A percentile compares a stretch with the other conserved stretches of the same genome.
Conservation (phyloP, 441 rosid genomes). For the Rhodomyrtus psidioides region DNA sequence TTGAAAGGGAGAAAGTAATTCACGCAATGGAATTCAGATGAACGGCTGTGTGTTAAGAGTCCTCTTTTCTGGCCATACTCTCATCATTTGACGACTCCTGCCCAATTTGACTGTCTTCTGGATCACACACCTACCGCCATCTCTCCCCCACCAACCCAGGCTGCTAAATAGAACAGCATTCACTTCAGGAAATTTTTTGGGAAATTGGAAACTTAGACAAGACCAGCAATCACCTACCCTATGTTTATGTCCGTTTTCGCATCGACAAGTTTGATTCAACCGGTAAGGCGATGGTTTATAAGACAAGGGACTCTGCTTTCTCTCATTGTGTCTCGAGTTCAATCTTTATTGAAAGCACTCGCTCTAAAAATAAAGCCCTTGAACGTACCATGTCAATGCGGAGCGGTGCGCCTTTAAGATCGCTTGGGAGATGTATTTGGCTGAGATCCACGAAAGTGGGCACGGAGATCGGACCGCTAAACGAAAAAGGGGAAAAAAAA, state of each 20-base stretch:
- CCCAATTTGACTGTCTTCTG: not conserved
- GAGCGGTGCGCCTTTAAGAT: not conserved
- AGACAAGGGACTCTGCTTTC: not conserved
- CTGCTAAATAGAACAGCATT: not conserved
- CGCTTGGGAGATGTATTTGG: rapidly evolving
- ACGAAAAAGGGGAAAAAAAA: not conserved
- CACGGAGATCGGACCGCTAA: not conserved
- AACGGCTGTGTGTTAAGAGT: not conserved
- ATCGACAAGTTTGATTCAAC: not conserved
- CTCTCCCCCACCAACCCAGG: not conserved
- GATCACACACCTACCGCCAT: not conserved
- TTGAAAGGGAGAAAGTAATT: not conserved
- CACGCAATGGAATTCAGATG: not conserved
- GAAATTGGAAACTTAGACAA: not conserved
- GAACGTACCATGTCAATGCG: not conserved
- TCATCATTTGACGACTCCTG: not conserved
- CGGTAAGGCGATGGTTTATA: not conserved
- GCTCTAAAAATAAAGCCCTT: not conserved
- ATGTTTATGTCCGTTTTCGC: not conserved
- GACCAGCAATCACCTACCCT: not conserved
- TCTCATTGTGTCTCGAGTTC: not conserved
- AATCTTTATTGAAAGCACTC: not conserved
- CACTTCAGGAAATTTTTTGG: not conserved
- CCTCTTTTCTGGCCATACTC: not conserved
- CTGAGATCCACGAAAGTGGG: not conserved